Conservation (phyloP, 2,329 filamentous ascomycete species). For the Pyricularia grisea region DNA sequence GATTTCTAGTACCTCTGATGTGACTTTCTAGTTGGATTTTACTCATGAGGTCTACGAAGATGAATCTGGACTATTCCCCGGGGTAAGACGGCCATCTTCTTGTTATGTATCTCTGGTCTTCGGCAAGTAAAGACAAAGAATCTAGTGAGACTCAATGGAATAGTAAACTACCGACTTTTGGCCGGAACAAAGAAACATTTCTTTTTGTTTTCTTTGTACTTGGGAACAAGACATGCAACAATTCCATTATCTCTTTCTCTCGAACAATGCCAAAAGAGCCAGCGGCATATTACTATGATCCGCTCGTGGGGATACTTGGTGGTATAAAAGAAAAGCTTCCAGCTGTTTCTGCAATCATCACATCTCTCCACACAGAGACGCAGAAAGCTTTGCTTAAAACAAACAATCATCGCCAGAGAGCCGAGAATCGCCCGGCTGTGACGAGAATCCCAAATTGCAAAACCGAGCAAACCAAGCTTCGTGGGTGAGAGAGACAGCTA, state of each 20-base stretch:
- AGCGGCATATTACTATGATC: not conserved
- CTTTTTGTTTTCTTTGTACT: not conserved
- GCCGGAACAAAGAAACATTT: not conserved
- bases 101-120: not conserved
- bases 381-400: not conserved
- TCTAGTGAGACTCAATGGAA: not conserved
- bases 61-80: not conserved
- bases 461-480: not conserved
- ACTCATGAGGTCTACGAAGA: not conserved
- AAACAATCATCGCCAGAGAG: not conserved
- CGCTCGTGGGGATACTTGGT: not conserved
- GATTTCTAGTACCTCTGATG: not conserved
- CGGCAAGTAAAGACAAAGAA: not conserved
- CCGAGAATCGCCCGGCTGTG: not conserved
- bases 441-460: not conserved
- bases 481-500: not conserved
- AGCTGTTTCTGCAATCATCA: not conserved
- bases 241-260: not conserved
- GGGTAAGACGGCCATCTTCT: not conserved
- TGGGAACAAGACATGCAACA: not conserved
- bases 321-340: not conserved
- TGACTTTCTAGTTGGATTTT: not conserved
- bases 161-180: not conserved
- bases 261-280: not conserved
- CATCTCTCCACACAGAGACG: not conserved